Evolutionary conservation across 257 asterid genomes (phyloP), one percentile per base, ranked within the genome.

Genomic region (Salvia rosmarinus): DNA sequence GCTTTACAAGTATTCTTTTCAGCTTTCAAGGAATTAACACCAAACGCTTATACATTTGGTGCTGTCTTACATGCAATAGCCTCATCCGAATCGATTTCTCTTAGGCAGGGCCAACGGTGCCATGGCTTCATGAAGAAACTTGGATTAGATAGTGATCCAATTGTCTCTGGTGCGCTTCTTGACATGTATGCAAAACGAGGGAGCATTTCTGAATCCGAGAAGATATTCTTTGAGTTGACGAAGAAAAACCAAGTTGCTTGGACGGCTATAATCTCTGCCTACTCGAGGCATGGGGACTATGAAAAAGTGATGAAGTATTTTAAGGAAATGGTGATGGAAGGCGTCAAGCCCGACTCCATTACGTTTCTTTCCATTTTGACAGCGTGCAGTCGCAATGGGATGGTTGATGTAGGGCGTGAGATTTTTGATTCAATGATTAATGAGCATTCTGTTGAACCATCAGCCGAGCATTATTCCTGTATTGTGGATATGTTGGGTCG

Each of bases 181-280:
- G 96, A 94, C 67, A 94, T 94, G 98, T 90, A 94, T 1, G 96
- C 98, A 35, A 94, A 91, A 67, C 90, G 96, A 54, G 98, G 98
- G 70, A 91, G 88, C 84, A 89, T 94, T 62, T 49, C 13, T 47
- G 96, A 94, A 68, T 89, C 98, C 51, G 75, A 67, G 62, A 81
- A 77, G 78, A 86, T 91, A 23, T 94, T 90, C 32, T 12, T 61
- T 5, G 98, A 85, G 80, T 74, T 79, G 40, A 17, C 72, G 1
- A 84, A 84, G 69, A 87, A 73, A 70, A 85, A 65, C 62, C 96
- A 90, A 70, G 84, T 90, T 58, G 77, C 96, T 55, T 90, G 98
- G 98, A 94, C 98, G 20, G 83, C 96, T 8, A 87, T 94, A 59
- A 87, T 94, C 67, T 94, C 97, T 20, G 96, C 98, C 57, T 75